Evolutionary conservation across 768 basidiomycete genomes (phyloP), one percentile per base, ranked within the genome.

Genomic region (Kwoniella newhampshirensis): DNA sequence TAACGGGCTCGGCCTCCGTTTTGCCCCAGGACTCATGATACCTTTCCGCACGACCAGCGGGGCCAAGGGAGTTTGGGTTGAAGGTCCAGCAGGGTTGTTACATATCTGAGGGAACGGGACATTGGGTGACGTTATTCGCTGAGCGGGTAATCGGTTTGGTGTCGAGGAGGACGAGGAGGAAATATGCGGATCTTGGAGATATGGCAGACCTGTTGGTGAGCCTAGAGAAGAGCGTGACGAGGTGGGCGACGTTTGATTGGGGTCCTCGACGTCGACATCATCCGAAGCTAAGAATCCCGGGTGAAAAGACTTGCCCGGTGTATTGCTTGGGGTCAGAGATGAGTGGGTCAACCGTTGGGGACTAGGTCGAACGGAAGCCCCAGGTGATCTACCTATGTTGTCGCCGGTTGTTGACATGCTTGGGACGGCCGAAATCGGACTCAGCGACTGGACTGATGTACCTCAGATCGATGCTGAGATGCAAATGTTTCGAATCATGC

Each of bases 1-100:
- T 13, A 61, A 32, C 21, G 59, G 59, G 11, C 35, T 21, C 25
- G 59, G 59, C 23, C 59, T 26, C 28, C 49, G 28, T 47, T 61
- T 61, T 9, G 52, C 20, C 18, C 21, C 47, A n/a, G 43, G 48
- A 46, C 44, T 46, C 12, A 41, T 49, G 46, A 17, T 20, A n/a
- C 28, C 43, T 18, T 23, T 18, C 11, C 46, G 51, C 28, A 42
- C 26, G n/a, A n/a, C 42, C 9, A 44, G 27, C 32, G 18, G 26
- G 13, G 8, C 18, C 8, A 37, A 21, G 23, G 17, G 53, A 27
- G 9, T 2, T 35, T 21, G 30, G 27, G n/a, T 30, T 45, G 52
- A 30, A 20, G n/a, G 37, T 21, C 36, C 28, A 40, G 8, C 21
- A 41, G 3, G 50, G 40, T 20, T 21, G 28, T 42, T 41, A 25